These are phyloP conservation scores for Trametes maxima DNA, from an alignment of 768 basidiomycete species.

Conservation along the genomic window DNA sequence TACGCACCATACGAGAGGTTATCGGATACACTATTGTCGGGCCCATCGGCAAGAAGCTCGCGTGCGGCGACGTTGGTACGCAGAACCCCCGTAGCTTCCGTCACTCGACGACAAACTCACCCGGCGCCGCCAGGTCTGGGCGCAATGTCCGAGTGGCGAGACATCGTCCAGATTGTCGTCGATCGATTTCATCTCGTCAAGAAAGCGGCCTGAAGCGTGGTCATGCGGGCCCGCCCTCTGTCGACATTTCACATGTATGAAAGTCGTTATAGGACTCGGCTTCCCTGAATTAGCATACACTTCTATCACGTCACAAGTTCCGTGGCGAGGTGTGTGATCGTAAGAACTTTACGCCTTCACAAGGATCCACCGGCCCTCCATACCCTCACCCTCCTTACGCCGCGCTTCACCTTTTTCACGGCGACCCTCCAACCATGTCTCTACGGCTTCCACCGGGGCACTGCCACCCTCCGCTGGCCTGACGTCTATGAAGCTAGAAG, in stretches of 20 bases:
- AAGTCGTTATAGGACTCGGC: not conserved
- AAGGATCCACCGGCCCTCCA: slow-evolving; percentile 61
- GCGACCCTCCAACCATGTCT: slow-evolving; percentile 57
- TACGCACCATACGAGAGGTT: slow-evolving; percentile 71
- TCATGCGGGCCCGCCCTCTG: not conserved
- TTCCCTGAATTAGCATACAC: not conserved
- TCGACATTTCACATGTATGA: not conserved
- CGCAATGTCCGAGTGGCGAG: slow-evolving; percentile 96
- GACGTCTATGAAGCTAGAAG: slow-evolving; percentile 20
- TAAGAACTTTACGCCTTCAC: slow-evolving; percentile 40
- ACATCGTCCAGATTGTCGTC: slow-evolving; percentile 78
- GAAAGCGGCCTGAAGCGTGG: not conserved
- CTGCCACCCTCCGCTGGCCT: slow-evolving; percentile 28
- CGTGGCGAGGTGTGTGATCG: not conserved
- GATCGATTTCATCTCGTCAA: slow-evolving; percentile 44
- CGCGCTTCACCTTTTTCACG: slow-evolving; percentile 48
- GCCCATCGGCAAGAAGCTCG: slow-evolving; percentile 84
- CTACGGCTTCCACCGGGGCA: slow-evolving; percentile 28
- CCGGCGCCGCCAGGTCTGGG: slow-evolving; percentile 62
- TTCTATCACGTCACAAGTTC: not conserved
- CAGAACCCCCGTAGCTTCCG: slow-evolving; percentile 29
- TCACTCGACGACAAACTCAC: not conserved
- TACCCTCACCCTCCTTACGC: slow-evolving; percentile 60
- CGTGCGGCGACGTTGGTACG: slow-evolving; percentile 88
- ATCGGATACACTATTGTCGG: slow-evolving; percentile 82